A percentile compares a stretch with the other conserved stretches of the same genome.
phyloP scores from a whole-genome alignment of 2,329 filamentous ascomycete species.

The Verticillium klebahnii region DNA sequence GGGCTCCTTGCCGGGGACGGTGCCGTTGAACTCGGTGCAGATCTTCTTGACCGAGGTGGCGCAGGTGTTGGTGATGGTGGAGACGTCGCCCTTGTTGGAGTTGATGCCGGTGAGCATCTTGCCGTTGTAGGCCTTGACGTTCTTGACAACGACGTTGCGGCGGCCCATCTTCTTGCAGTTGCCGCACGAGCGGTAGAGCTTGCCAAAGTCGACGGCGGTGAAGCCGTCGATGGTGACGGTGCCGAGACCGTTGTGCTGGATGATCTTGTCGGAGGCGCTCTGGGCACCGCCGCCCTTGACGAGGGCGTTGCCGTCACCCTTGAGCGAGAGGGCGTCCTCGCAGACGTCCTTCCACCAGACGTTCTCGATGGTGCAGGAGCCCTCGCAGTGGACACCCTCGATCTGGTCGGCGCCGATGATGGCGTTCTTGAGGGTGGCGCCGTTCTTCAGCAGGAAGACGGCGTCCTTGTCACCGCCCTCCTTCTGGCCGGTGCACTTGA shows the following conservation, averaged over 20 bases:
- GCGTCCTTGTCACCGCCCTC: constrained; percentile 40
- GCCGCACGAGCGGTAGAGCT: constrained; percentile 14
- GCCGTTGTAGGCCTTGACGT: constrained; percentile 15
- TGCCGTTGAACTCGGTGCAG: constrained; percentile 14
- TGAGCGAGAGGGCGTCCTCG: constrained; percentile 19
- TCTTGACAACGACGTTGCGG: constrained; percentile 13
- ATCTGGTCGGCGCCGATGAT: constrained; percentile 39
- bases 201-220: constrained; percentile 12
- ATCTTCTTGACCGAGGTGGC: constrained; percentile 13
- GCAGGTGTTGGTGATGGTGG: constrained; percentile 13
- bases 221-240: constrained; percentile 14
- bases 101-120: constrained; percentile 14
- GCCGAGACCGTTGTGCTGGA: constrained; percentile 14
- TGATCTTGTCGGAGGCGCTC: constrained; percentile 11
- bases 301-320: constrained; percentile 12
- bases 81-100: constrained; percentile 13
- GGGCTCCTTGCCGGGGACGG: constrained; percentile 12
- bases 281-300: constrained; percentile 8
- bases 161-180: constrained; percentile 14
- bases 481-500: constrained; percentile 32
- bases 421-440: constrained; percentile 38
- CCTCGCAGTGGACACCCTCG: constrained; percentile 42
- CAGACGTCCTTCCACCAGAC: constrained; percentile 47
- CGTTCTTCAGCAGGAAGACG: constrained; percentile 34
- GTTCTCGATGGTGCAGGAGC: constrained; percentile 35